Percentiles rank a stretch among this genome's conserved stretches.
Conservation (phyloP, 805 yeast species). For the Monosporozyma solicola region DNA sequence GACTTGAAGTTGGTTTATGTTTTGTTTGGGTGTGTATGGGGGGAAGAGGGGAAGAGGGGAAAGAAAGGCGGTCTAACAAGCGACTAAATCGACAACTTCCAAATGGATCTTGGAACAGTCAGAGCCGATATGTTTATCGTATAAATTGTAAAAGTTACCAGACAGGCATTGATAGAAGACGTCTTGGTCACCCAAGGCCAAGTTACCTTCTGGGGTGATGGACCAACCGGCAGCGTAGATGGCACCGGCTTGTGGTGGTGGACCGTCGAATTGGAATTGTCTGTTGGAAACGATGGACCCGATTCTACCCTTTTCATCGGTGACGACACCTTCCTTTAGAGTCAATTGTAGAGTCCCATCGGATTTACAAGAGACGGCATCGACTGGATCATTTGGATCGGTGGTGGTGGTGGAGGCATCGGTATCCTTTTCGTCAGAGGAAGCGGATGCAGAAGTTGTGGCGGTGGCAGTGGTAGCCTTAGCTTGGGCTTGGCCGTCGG, state of each 20-base stretch:
- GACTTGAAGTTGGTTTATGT: neutral
- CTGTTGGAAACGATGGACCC: slow-evolving; percentile 63
- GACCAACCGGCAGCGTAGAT: slow-evolving; percentile 53
- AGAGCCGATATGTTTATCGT: slow-evolving; percentile 43
- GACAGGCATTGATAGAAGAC: slow-evolving; percentile 56
- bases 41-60: neutral
- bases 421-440: slow-evolving; percentile 12
- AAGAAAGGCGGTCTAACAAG: slow-evolving; percentile 13
- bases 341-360: slow-evolving; percentile 40
- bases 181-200: slow-evolving; percentile 47
- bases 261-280: slow-evolving; percentile 67
- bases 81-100: slow-evolving; percentile 40
- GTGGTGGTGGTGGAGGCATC: slow-evolving; percentile 12
- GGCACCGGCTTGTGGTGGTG: slow-evolving; percentile 62
- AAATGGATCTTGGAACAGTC: slow-evolving; percentile 51
- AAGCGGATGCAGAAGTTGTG: slow-evolving; percentile 13
- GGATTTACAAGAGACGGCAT: slow-evolving; percentile 32
- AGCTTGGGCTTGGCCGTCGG: slow-evolving; percentile 40
- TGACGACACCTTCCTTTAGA: slow-evolving; percentile 38
- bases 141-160: slow-evolving; percentile 58
- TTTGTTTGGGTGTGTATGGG: neutral
- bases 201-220: slow-evolving; percentile 39
- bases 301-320: slow-evolving; percentile 47
- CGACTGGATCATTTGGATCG: slow-evolving; percentile 25
- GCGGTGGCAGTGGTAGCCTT: slow-evolving; percentile 27